Evolutionary conservation across 1,139 yeast species (phyloP).

Genomic region (Barnettozyma hawaiiensis): DNA sequence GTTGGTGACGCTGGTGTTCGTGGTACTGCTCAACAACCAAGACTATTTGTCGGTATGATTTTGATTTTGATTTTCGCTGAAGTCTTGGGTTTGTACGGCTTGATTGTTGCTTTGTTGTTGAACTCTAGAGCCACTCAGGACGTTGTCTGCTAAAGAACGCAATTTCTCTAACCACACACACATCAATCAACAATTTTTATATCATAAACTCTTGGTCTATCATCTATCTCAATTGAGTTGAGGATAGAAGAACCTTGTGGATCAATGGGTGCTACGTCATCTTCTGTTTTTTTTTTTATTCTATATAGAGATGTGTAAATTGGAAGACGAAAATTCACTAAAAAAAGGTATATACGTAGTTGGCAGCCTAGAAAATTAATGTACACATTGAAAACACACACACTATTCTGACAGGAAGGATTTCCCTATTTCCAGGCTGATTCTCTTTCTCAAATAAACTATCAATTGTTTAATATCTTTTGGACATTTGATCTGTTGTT

Average conservation of each 20-base stretch:
- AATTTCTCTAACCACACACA: no score
- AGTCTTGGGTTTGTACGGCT: constrained; percentile 95
- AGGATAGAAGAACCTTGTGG: constrained; percentile 1
- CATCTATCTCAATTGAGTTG: constrained; percentile 8
- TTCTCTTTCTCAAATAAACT: constrained; percentile 19
- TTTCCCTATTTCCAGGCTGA: constrained; percentile 23
- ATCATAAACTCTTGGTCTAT: background rate
- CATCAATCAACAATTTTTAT: background rate
- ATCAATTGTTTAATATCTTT: constrained; percentile 13
- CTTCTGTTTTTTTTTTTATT: constrained; percentile 2
- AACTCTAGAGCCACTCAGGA: constrained; percentile 97
- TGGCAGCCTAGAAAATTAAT: background rate
- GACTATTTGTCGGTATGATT: constrained; percentile 96
- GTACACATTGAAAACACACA: background rate
- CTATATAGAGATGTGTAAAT: constrained; percentile 7
- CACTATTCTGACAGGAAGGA: constrained; percentile 17
- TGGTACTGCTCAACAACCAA: constrained; percentile 93
- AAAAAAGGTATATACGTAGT: no score
- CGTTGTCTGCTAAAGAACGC: constrained; percentile 72
- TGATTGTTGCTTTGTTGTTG: constrained; percentile 93
- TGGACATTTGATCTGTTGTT: constrained; percentile 17
- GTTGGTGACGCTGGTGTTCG: constrained; percentile 99
- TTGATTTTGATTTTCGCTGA: constrained; percentile 97
- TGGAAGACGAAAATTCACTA: background rate
- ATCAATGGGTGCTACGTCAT: constrained; percentile 1